These are phyloP conservation scores for Aureobasidium musti DNA, from an alignment of 2,329 filamentous ascomycete species.

Conservation along the genomic window DNA sequence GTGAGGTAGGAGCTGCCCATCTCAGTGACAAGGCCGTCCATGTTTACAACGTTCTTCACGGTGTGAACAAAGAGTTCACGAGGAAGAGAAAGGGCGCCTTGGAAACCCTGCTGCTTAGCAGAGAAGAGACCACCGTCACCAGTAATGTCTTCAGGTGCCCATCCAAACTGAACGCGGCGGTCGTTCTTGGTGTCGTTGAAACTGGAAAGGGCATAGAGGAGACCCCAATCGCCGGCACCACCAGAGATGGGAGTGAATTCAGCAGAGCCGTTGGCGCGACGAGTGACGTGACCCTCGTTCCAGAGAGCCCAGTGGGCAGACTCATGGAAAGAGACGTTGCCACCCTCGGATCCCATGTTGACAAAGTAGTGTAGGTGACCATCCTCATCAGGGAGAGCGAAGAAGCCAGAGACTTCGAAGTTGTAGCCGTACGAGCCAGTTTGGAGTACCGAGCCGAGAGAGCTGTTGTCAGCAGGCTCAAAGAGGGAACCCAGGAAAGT, in stretches of 20 bases:
- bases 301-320: conserved; percentile 50
- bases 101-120: conserved; percentile 48
- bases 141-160: conserved; percentile 49
- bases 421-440: conserved; percentile 53
- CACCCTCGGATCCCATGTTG: conserved; percentile 49
- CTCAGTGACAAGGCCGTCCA: conserved; percentile 40
- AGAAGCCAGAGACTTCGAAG: conserved; percentile 54
- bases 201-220: conserved; percentile 50
- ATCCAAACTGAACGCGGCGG: conserved; percentile 52
- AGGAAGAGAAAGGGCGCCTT: conserved; percentile 49
- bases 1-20: conserved; percentile 44
- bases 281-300: conserved; percentile 49
- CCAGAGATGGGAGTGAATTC: conserved; percentile 50
- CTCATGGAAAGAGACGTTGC: conserved; percentile 47
- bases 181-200: conserved; percentile 54
- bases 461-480: conserved; percentile 48
- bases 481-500: conserved; percentile 51
- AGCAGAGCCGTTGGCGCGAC: conserved; percentile 49
- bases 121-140: conserved; percentile 44
- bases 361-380: conserved; percentile 50
- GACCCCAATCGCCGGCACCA: conserved; percentile 49
- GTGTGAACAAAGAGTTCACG: conserved; percentile 53
- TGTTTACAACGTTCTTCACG: conserved; percentile 44
- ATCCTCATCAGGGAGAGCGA: conserved; percentile 48
- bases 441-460: conserved; percentile 46